Percentiles rank a stretch among this genome's conserved stretches.
These are phyloP conservation scores for Pseudonitzschia multistriata DNA, from an alignment of 108 stramenopile species.

Conservation along the genomic window DNA sequence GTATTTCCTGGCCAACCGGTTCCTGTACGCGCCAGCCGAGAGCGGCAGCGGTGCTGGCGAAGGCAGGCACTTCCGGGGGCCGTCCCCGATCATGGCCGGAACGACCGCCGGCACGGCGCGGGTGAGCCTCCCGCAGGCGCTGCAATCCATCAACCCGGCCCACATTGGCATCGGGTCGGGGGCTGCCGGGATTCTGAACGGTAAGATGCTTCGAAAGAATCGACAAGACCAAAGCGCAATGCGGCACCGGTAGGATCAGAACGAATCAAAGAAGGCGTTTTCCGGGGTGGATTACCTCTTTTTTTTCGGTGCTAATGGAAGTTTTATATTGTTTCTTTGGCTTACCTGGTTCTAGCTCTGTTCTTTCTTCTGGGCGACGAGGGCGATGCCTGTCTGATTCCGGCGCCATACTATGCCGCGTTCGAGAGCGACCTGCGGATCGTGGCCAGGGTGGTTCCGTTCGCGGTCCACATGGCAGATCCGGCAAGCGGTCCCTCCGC, in stretches of 20 bases:
- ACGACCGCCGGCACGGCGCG: neutral
- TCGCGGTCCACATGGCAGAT: conserved; percentile 57
- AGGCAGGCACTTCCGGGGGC: neutral
- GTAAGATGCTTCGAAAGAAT: too few relatives aligned
- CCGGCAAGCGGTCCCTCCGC: conserved; percentile 63
- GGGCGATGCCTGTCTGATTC: conserved; percentile 89
- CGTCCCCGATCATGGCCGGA: too few relatives aligned
- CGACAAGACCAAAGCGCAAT: too few relatives aligned
- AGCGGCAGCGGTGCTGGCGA: conserved; percentile 12
- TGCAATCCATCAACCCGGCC: conserved; percentile 57
- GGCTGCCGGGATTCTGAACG: conserved; percentile 63
- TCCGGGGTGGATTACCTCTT: neutral
- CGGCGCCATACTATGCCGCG: conserved; percentile 91
- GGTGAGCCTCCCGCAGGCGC: conserved; percentile 53
- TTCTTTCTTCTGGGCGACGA: conserved; percentile 69
- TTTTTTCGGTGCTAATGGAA: neutral
- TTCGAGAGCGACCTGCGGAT: conserved; percentile 87
- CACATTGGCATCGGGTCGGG: conserved; percentile 76
- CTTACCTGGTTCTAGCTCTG: neutral
- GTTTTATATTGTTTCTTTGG: conserved; percentile 8
- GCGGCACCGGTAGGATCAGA: too few relatives aligned
- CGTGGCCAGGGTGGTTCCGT: conserved; percentile 62
- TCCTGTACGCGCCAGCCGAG: conserved; percentile 28
- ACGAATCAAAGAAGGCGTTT: neutral
- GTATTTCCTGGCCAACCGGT: conserved; percentile 75